Evolutionary conservation across 148 eudicot species (phyloP), one percentile per base, ranked within the genome.

Genomic region (Silene latifolia): DNA sequence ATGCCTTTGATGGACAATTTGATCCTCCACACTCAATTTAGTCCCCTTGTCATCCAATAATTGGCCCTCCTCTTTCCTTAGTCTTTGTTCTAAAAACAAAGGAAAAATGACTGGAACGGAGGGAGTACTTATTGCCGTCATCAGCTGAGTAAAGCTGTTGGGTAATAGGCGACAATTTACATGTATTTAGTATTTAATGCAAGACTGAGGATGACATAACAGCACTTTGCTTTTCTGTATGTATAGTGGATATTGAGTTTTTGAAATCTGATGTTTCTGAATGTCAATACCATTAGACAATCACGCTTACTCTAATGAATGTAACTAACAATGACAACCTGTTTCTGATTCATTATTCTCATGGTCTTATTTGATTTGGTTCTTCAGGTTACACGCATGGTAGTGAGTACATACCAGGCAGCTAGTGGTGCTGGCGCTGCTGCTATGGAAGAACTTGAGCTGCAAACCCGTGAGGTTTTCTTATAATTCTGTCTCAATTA

Each of bases 401-500:
- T 91, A 72, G 98, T 93, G 62, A 93, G 98, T 81, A 93, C 98
- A 54, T 93, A 93, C 82, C 98, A 93, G 82, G 98, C 93, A 69
- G 98, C 98, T 75, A 93, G 97, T 89, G 98, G 97, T 73, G 97
- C 98, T 72, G 98, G 97, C 67, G 97, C 98, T 62, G 98, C 97
- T 76, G 98, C 97, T 51, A 93, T 93, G 98, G 92, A 89, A 72
- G 98, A 93, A 85, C 97, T 93, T 67, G 91, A 85, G 80, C 86
- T 69, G 80, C 98, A 93, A 85, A 93, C 98, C 63, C 93, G 97
- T 80, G 98, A 91, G 93, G 98, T 93, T 59, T 74, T 39, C 72
- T 20, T 60, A 51, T 23, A 35, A 17, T 60, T 63, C 4, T 63
- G 17, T 61, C 51, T 54, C 29, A 24, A 27, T 44, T 35, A 17